Evolutionary conservation across 441 rosid species (phyloP), one percentile per base, ranked within the genome.

Genomic region (Lepidium campestre): DNA sequence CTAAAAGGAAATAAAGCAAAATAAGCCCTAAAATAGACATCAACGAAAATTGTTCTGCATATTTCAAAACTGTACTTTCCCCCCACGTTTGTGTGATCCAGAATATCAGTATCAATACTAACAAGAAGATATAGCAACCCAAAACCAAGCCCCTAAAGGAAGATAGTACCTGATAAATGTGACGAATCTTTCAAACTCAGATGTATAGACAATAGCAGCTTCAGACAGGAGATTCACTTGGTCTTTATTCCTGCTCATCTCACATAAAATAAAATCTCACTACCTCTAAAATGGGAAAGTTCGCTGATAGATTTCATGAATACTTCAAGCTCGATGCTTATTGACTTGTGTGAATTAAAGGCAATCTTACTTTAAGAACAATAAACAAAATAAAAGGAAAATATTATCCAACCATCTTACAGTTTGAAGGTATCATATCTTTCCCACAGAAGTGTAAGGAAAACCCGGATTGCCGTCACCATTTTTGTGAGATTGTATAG

Each of bases 111-210:
- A 50, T 10, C 49, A 66, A 37, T n/a, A 69, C 13, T 57, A 15
- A 49, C 31, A 18, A 39, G 61, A 40, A 14, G 17, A 59, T 25
- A 40, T 50, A 69, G 45, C 62, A 45, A 57, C 31, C 39, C 60
- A 57, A 19, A 17, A 61, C 44, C 29, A 44, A 14, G 10, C 23
- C 19, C 39, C 44, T 60, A 59, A 15, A 54, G 53, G 46, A 40
- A 54, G 74, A 65, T 52, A 63, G 60, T 81, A 91, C 99, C 99
- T 85, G 55, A 91, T 81, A 77, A 91, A 93, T 55, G 75, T 75
- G 71, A 87, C 79, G 68, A 89, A 91, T 77, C 93, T 89, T 80
- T 78, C 88, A 72, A 91, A 86, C 84, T 93, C 97, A 25, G 75
- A 70, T 36, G 84, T 75, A 67, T 93, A 91, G 56, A 87, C 77